Conservation (phyloP, 192 early-diverging fungal genomes). For the Umbelopsis sp. region DNA sequence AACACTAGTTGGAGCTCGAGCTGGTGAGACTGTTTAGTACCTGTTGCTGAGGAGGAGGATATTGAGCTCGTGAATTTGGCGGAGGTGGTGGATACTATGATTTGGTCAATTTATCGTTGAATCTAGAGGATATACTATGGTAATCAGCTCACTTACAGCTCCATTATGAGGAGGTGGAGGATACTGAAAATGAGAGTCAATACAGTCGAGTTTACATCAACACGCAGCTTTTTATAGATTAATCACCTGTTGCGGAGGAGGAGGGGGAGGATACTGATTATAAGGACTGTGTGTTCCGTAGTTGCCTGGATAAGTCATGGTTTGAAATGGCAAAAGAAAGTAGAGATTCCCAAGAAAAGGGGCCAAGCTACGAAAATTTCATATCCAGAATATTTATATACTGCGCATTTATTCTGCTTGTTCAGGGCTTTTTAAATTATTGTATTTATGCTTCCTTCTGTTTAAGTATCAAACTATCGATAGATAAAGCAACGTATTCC, state of each 20-base stretch:
- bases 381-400: too few relatives aligned
- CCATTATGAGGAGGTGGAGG: conserved; percentile 17
- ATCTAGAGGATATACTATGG: neutral
- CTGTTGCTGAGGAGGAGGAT: neutral
- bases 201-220: too few relatives aligned
- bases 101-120: neutral
- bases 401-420: too few relatives aligned
- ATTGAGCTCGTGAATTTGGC: neutral
- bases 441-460: too few relatives aligned
- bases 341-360: neutral
- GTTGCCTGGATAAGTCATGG: conserved; percentile 30
- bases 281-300: conserved; percentile 30
- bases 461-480: too few relatives aligned
- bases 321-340: neutral
- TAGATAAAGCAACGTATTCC: too few relatives aligned
- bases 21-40: neutral
- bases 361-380: too few relatives aligned
- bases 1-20: neutral
- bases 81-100: conserved; percentile 1
- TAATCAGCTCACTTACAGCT: neutral
- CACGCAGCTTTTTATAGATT: neutral
- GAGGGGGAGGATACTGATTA: conserved; percentile 12
- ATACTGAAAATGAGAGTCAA: neutral
- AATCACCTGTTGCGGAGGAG: conserved; percentile 8
- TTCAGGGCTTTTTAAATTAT: too few relatives aligned